Evolutionary conservation across 2,329 filamentous ascomycete species (phyloP).

Genomic region (Penicillium freii): DNA sequence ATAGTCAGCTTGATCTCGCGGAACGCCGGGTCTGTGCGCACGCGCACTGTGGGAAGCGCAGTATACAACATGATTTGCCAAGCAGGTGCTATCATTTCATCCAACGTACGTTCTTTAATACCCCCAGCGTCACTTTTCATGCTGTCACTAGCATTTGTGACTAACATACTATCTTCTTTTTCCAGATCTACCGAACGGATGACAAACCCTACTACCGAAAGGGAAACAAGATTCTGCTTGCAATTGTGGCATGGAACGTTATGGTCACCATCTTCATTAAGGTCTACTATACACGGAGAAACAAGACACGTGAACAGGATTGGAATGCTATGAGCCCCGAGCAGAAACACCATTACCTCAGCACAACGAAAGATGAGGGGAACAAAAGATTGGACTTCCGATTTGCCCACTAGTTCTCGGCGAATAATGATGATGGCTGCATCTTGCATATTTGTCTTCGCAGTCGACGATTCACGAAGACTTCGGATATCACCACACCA

Average conservation of each 20-base stretch:
- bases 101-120: conserved; percentile 21
- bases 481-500: neutral
- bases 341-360: conserved; percentile 47
- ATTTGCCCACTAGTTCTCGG: conserved; percentile 44
- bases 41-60: conserved; percentile 30
- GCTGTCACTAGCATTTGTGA: fast-evolving
- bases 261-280: conserved; percentile 48
- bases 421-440: neutral
- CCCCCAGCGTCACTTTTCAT: neutral
- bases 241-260: conserved; percentile 50
- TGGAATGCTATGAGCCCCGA: conserved; percentile 50
- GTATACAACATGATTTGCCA: conserved; percentile 40
- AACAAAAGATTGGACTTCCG: conserved; percentile 54
- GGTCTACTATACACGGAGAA: conserved; percentile 43
- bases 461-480: neutral
- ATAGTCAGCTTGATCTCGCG: conserved; percentile 22
- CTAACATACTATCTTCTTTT: neutral
- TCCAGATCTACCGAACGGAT: conserved; percentile 51
- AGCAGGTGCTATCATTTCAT: conserved; percentile 29
- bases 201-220: conserved; percentile 55
- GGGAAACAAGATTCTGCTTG: conserved; percentile 55
- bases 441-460: neutral
- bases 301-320: conserved; percentile 49
- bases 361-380: conserved; percentile 33
- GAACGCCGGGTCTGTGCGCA: conserved; percentile 32